These are phyloP conservation scores for Corrigiola litoralis DNA, from an alignment of 179 eudicot genomes.

Conservation along the genomic window DNA sequence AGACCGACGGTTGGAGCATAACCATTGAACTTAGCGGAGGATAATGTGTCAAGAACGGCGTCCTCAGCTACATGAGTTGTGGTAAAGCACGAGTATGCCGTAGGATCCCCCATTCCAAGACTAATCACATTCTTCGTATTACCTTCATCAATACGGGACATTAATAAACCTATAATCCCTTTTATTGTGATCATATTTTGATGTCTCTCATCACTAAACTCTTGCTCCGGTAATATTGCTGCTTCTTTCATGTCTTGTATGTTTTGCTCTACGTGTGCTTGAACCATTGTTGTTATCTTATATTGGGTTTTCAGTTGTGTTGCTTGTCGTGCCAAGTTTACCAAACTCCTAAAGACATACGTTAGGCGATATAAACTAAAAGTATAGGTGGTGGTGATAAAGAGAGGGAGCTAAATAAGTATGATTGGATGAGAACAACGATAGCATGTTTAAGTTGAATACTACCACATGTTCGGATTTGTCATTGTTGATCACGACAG, in stretches of 20 bases:
- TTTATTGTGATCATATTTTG: conserved; percentile 62
- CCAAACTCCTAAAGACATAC: no score
- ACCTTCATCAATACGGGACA: conserved; percentile 41
- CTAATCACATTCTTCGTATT: conserved; percentile 44
- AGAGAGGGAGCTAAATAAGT: no score
- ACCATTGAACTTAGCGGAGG: conserved; percentile 67
- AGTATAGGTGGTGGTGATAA: no score
- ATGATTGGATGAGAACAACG: no score
- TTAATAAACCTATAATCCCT: conserved; percentile 63
- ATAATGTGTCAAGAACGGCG: conserved; percentile 50
- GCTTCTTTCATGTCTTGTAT: conserved; percentile 14
- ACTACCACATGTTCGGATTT: no score
- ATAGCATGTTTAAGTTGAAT: no score
- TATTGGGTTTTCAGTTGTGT: conserved; percentile 2
- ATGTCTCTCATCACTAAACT: conserved; percentile 12
- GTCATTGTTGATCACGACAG: no score
- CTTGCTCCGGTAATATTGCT: conserved; percentile 4
- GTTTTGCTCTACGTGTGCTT: neutral
- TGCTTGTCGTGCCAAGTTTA: conserved; percentile 14
- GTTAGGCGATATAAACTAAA: neutral
- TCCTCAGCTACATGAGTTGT: conserved; percentile 41
- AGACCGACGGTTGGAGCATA: conserved; percentile 87
- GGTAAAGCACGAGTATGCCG: conserved; percentile 65
- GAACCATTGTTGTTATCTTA: neutral
- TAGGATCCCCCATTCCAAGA: conserved; percentile 90